phyloP scores from a whole-genome alignment of 1,139 yeast genomes.

The Pichiaceae sp. region DNA sequence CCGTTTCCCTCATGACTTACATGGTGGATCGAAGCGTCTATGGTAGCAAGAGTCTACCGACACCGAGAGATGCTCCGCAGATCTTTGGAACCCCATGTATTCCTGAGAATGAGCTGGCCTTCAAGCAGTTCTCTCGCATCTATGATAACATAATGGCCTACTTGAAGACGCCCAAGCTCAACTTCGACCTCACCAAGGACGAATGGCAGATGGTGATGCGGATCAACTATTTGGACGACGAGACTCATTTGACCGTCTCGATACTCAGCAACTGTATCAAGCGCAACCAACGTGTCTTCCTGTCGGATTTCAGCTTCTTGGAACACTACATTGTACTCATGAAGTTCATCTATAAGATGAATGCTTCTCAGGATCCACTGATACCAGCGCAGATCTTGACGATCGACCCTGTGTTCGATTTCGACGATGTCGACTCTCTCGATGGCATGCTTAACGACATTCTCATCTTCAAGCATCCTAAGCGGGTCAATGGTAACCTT shows the following conservation, averaged over 20 bases:
- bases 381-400: constrained; percentile 17
- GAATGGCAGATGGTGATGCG: constrained; percentile 27
- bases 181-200: constrained; percentile 10
- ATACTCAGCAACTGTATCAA: constrained; percentile 38
- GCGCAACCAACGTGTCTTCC: constrained; percentile 31
- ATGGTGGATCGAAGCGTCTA: constrained; percentile 34
- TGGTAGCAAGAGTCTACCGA: constrained; percentile 15
- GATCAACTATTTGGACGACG: constrained; percentile 15
- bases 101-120: constrained; percentile 26
- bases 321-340: constrained; percentile 24
- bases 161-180: constrained; percentile 17
- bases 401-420: constrained; percentile 6
- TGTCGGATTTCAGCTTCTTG: constrained; percentile 25
- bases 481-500: constrained; percentile 1
- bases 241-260: constrained; percentile 24
- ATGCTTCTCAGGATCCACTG: constrained; percentile 20
- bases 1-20: constrained; percentile 72
- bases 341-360: constrained; percentile 18
- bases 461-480: constrained; percentile 11
- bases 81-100: constrained; percentile 21
- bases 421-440: constrained; percentile 9
- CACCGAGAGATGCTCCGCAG: constrained; percentile 4
- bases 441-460: constrained; percentile 12
- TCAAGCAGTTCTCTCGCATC: constrained; percentile 29
- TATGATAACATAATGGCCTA: constrained; percentile 24